Conservation (phyloP, 2,329 filamentous ascomycete genomes). For the Aspergillus sp. region DNA sequence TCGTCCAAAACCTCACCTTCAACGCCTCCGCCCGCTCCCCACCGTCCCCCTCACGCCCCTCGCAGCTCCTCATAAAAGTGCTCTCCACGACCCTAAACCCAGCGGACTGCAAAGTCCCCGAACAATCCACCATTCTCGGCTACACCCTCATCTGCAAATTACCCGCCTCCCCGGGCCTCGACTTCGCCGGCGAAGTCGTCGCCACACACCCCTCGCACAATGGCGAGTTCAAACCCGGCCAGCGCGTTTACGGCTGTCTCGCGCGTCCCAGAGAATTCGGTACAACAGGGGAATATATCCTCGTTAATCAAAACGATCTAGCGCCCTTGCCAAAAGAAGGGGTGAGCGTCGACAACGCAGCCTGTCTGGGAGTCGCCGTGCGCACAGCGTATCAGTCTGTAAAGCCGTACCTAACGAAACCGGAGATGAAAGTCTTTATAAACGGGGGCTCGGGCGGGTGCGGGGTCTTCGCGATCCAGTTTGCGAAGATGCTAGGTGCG, state of each 20-base stretch:
- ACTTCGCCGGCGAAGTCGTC: conserved; percentile 51
- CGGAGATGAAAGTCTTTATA: conserved; percentile 59
- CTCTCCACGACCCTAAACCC: conserved; percentile 58
- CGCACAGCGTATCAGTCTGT: conserved; percentile 51
- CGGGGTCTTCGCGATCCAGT: conserved; percentile 61
- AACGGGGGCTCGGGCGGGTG: conserved; percentile 65
- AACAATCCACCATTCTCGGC: conserved; percentile 45
- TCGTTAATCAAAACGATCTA: conserved; percentile 33
- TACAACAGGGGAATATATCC: conserved; percentile 46
- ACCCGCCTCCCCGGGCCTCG: conserved; percentile 52
- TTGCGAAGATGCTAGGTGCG: conserved; percentile 61
- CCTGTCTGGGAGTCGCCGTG: conserved; percentile 47
- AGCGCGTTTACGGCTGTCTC: conserved; percentile 48
- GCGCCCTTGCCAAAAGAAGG: conserved; percentile 46
- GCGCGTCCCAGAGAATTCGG: conserved; percentile 38
- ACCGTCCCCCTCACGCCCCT: conserved; percentile 37
- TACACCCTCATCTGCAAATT: conserved; percentile 37
- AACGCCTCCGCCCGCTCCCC: conserved; percentile 45
- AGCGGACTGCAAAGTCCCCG: conserved; percentile 63
- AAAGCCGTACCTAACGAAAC: conserved; percentile 43
- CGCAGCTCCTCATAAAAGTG: conserved; percentile 58
- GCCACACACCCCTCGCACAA: conserved; percentile 29
- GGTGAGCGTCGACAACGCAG: conserved; percentile 43
- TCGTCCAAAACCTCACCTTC: conserved; percentile 57
- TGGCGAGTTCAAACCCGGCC: conserved; percentile 37